phyloP scores from a whole-genome alignment of 2,329 filamentous ascomycete species.

The Triangularia verruculosa region DNA sequence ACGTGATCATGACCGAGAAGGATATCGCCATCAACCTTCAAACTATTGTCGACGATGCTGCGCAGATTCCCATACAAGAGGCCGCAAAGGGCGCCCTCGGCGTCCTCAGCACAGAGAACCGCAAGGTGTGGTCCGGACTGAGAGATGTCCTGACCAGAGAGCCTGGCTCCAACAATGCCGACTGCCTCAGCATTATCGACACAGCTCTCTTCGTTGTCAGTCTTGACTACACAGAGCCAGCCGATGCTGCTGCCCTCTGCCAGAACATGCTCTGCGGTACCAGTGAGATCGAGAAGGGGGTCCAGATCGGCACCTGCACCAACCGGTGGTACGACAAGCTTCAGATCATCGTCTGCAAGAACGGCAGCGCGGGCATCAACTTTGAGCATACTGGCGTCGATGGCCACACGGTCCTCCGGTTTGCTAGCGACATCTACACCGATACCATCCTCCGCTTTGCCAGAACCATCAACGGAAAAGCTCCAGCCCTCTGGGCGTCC shows the following conservation, averaged over 20 bases:
- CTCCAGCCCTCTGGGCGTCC: constrained; percentile 88
- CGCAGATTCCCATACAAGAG: constrained; percentile 85
- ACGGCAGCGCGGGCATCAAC: constrained; percentile 97
- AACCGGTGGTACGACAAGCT: constrained; percentile 99
- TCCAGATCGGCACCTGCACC: constrained; percentile 95
- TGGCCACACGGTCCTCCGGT: constrained; percentile 92
- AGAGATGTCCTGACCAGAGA: constrained; percentile 85
- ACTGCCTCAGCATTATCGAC: constrained; percentile 93
- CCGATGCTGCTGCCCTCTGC: constrained; percentile 78
- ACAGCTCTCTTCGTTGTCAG: constrained; percentile 90
- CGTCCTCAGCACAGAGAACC: constrained; percentile 92
- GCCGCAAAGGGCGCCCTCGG: constrained; percentile 93
- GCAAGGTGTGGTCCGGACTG: constrained; percentile 91
- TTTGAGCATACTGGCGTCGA: constrained; percentile 98
- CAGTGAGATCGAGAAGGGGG: constrained; percentile 83
- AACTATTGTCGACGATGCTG: constrained; percentile 87
- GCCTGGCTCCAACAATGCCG: constrained; percentile 87
- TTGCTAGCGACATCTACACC: constrained; percentile 94
- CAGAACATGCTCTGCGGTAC: constrained; percentile 98
- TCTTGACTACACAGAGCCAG: constrained; percentile 86
- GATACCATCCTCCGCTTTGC: constrained; percentile 97
- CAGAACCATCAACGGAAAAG: constrained; percentile 89
- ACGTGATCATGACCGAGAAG: constrained; percentile 95
- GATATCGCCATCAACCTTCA: constrained; percentile 89
- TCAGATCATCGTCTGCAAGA: constrained; percentile 98